Base-by-base conservation (phyloP, 805 yeast genomes). In the Blastobotrys muscicola region DNA sequence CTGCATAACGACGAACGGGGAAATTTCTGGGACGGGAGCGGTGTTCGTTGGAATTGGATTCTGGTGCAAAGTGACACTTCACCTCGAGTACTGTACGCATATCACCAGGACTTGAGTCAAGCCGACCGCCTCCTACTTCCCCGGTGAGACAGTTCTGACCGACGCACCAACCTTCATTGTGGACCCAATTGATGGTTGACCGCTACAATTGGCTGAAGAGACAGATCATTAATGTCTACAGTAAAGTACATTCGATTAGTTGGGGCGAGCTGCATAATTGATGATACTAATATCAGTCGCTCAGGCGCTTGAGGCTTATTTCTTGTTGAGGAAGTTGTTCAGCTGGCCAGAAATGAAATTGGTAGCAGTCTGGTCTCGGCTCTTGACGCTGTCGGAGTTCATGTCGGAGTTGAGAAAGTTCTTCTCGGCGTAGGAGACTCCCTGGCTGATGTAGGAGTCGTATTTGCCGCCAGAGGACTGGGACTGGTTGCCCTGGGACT, bases 171-270 rank as follows among this genome's bases (percentile, higher is more conserved):
- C 82, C 1, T 78, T 78, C 54, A 70, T 78, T 44, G 79, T 78
- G 13, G 83, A 78, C 53, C 81, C 81, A 36, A 73, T 76, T 54
- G 82, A 77, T 50, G 83, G 83, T n/a, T n/a, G n/a, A n/a, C n/a
- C n/a, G n/a, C n/a, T n/a, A n/a, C n/a, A n/a, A n/a, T n/a, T n/a
- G n/a, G n/a, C n/a, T n/a, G n/a, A n/a, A n/a, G n/a, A n/a, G n/a
- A n/a, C n/a, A n/a, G n/a, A n/a, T n/a, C n/a, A n/a, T n/a, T n/a
- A n/a, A n/a, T n/a, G 6, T 20, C 4, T 20, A 20, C 26, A 20
- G 6, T 20, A 20, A 6, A 20, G 26, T 20, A 20, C 26, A 20
- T 20, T n/a, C 26, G 26, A 20, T 20, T 20, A 20, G 6, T 20
- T 4, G 6, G 26, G 6, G 26, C 26, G 4, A 20, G n/a, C n/a